Conservation (phyloP, 176 grass and related monocot genomes). For the sorghum (Sorghum bicolor) region DNA sequence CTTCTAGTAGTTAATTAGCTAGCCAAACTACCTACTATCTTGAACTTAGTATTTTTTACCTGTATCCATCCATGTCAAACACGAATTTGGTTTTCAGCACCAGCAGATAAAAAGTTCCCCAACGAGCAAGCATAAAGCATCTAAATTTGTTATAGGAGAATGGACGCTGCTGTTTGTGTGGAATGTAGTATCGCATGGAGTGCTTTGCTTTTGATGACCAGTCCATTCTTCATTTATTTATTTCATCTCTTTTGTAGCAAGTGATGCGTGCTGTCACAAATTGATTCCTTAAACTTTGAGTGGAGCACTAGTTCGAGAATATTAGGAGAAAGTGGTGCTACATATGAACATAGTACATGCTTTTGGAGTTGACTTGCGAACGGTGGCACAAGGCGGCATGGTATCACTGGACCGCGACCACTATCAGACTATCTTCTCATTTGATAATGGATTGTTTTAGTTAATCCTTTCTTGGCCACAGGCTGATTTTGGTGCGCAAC, state of each 20-base stretch:
- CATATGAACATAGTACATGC: not conserved
- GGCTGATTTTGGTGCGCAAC: not conserved
- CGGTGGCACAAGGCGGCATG: conserved; percentile 5
- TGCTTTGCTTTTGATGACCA: not conserved
- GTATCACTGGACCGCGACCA: not conserved
- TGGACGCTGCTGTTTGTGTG: not conserved
- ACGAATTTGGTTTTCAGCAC: conserved; percentile 27
- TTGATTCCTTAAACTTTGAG: not conserved
- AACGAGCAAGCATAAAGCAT: not conserved
- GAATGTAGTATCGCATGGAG: not conserved
- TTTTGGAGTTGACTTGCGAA: conserved; percentile 8
- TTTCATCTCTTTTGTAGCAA: not conserved
- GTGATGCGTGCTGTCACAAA: not conserved
- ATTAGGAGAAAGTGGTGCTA: conserved; percentile 1
- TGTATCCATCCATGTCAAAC: conserved; percentile 29
- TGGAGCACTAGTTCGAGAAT: conserved; percentile 26
- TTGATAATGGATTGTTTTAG: conserved; percentile 4
- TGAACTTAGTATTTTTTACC: conserved; percentile 12
- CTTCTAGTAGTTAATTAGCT: conserved; percentile 37
- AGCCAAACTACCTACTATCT: conserved; percentile 9
- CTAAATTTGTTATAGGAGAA: not conserved
- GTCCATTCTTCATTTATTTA: not conserved
- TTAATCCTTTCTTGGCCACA: not conserved
- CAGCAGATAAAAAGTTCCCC: conserved; percentile 14
- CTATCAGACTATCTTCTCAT: not conserved